Percentiles rank a stretch among this genome's conserved stretches.
These are phyloP conservation scores for Pistacia atlantica DNA, from an alignment of 345 rosid genomes.

Conservation along the genomic window DNA sequence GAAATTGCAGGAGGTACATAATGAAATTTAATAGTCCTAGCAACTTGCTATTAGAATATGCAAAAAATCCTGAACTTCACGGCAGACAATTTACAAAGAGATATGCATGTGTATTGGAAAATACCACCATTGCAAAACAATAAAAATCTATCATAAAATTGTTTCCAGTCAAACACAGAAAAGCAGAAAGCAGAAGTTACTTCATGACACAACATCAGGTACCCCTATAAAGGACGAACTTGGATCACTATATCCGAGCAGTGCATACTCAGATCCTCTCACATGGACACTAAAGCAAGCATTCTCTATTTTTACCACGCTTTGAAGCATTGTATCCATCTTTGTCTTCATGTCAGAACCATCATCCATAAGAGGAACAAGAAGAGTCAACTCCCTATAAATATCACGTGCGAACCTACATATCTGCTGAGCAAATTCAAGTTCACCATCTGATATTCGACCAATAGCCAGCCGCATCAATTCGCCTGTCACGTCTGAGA, in stretches of 20 bases:
- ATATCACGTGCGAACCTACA: constrained; percentile 80
- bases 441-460: constrained; percentile 85
- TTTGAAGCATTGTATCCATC: constrained; percentile 93
- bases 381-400: constrained; percentile 72
- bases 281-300: constrained; percentile 91
- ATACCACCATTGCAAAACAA: too few relatives aligned
- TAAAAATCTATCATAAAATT: too few relatives aligned
- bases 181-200: constrained; percentile 19
- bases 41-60: too few relatives aligned
- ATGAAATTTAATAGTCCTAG: too few relatives aligned
- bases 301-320: constrained; percentile 87
- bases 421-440: constrained; percentile 76
- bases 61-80: too few relatives aligned
- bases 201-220: constrained; percentile 52
- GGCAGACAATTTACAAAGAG: too few relatives aligned
- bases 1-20: too few relatives aligned
- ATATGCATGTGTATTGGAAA: too few relatives aligned
- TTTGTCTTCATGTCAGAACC: constrained; percentile 80
- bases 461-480: constrained; percentile 96
- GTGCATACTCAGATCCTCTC: constrained; percentile 79
- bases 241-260: constrained; percentile 62
- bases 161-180: too few relatives aligned
- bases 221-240: constrained; percentile 49
- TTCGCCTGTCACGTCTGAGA: constrained; percentile 98
- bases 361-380: constrained; percentile 88